Conservation (phyloP, 2,329 filamentous ascomycete genomes). For the Fusarium bulbicola region DNA sequence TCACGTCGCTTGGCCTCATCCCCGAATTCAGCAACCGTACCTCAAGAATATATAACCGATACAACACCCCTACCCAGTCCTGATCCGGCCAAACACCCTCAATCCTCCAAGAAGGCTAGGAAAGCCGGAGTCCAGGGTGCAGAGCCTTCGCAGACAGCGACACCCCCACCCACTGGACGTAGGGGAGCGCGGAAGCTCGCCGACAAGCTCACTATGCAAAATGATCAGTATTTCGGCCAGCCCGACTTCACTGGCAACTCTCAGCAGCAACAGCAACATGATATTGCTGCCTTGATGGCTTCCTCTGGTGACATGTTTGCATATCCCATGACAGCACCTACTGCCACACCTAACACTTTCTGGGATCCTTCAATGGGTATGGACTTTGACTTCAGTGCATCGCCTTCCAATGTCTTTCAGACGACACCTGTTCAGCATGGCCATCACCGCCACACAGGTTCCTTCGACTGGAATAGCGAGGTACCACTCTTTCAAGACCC, state of each 20-base stretch:
- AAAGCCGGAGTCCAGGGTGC: constrained; percentile 52
- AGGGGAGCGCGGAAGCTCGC: constrained; percentile 66
- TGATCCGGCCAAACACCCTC: constrained; percentile 38
- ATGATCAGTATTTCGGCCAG: constrained; percentile 64
- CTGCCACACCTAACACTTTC: constrained; percentile 60
- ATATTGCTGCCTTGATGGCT: constrained; percentile 58
- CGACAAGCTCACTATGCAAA: constrained; percentile 65
- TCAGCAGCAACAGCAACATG: constrained; percentile 55
- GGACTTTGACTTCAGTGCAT: constrained; percentile 66
- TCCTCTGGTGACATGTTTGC: constrained; percentile 65
- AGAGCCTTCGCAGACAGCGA: constrained; percentile 60
- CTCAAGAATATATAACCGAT: constrained; percentile 45
- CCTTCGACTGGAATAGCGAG: constrained; percentile 66
- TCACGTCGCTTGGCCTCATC: constrained; percentile 68
- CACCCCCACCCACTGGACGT: constrained; percentile 66
- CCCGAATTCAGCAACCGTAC: constrained; percentile 54
- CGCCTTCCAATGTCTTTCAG: constrained; percentile 55
- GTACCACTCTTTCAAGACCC: constrained; percentile 65
- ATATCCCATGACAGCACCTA: constrained; percentile 68
- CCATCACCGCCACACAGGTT: constrained; percentile 60
- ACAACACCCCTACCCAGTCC: constrained; percentile 42
- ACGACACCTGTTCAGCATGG: constrained; percentile 41
- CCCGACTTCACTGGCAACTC: constrained; percentile 59
- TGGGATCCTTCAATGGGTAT: constrained; percentile 70
- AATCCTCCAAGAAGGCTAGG: constrained; percentile 56